phyloP scores from a whole-genome alignment of 1,284 basidiomycete genomes.

The Gymnopus androsaceus region DNA sequence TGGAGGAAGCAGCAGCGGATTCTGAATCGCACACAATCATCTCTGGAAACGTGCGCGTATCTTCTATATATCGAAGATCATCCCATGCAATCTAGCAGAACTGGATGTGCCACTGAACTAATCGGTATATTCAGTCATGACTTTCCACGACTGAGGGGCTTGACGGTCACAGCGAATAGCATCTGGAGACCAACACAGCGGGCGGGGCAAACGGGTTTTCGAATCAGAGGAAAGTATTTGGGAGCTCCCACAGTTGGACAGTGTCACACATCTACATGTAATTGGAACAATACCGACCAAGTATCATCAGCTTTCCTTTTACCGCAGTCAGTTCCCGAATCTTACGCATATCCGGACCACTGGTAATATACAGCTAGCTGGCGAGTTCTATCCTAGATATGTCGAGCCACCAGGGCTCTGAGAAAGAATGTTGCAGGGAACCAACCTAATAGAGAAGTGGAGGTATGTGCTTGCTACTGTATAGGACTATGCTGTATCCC shows the following conservation, averaged over 20 bases:
- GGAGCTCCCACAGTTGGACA: background rate
- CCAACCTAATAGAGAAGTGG: background rate
- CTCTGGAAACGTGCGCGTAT: constrained; percentile 9
- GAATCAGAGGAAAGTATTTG: background rate
- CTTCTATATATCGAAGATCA: background rate
- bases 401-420: background rate
- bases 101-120: background rate
- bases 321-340: background rate
- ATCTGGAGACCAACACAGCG: background rate
- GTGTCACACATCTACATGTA: constrained; percentile 6
- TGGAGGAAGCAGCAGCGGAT: constrained; percentile 4
- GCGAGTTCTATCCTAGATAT: background rate
- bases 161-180: background rate
- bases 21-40: background rate
- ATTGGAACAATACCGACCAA: background rate
- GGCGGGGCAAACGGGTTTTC: background rate
- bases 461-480: background rate
- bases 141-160: constrained; percentile 1
- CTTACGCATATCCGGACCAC: constrained; percentile 5
- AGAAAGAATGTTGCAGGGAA: background rate
- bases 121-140: background rate
- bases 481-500: background rate
- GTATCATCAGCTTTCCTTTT: background rate
- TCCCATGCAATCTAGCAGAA: background rate
- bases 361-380: background rate